Base-by-base conservation (phyloP, 2,329 filamentous ascomycete genomes). In the Colletotrichum tropicicola region DNA sequence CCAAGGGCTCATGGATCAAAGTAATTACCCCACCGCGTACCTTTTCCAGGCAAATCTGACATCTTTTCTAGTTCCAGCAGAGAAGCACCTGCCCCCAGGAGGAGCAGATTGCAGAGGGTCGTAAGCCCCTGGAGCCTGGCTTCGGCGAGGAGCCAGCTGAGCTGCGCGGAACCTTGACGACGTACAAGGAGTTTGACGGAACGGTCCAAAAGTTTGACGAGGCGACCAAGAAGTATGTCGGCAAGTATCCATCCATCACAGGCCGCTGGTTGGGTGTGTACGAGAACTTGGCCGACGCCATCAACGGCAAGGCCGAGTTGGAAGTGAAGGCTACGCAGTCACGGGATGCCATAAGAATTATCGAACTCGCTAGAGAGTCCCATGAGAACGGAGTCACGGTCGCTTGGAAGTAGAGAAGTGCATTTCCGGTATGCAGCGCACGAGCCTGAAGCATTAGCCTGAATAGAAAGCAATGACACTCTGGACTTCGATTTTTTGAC, bases 1-100 rank as follows among this genome's bases (percentile, higher is more conserved):
- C 85, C 1, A 85, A 88, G 73, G 88, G 88, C 0, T 73, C 75
- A 0, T 83, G 76, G 57, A 65, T 81, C 60, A 82, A 83, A 70
- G 77, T 77, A 48, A 37, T 53, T 59, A 60, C 58, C 68, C 49
- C 6, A 35, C 0, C 6, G 3, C 6, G 2, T 10, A 7, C 6
- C 2, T 15, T 9, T 39, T 0, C 6, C 5, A 9, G 4, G 2
- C 1, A 5, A 2, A 68, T 4, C 68, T 68, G 25, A 68, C 52
- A 25, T 1, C 8, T 4, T 8, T 17, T 1, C 3, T 0, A 69
- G 64, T 66, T 64, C 37, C 64, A 69, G 43, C 68, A 67, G 32
- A 66, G 66, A 27, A 68, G 76, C 23, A 74, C 74, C 19, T 77
- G 77, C 54, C 73, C 72, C 0, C 78, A 81, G 45, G 78, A 81